Evolutionary conservation across 768 basidiomycete species (phyloP), one percentile per base, ranked within the genome.

Genomic region (Mycena pura): DNA sequence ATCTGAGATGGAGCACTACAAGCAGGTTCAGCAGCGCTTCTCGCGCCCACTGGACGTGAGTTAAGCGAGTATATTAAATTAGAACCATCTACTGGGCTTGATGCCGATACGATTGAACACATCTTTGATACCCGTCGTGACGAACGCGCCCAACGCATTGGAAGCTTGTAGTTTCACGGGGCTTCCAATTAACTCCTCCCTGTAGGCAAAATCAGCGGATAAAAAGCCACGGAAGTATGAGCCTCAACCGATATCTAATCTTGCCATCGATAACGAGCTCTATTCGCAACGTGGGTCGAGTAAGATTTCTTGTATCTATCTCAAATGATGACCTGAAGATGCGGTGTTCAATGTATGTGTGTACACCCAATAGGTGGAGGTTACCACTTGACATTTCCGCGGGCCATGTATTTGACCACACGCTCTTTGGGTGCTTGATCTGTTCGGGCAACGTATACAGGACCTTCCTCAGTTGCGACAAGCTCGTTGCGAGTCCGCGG

Each of bases 1-100:
- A 60, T 82, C 83, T 8, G 96, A 98, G 73, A 88, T 99, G 86
- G 82, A 84, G 2, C 91, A 94, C 69, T 99, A 99, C 73, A 80
- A 80, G 45, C 74, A 76, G 56, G 85, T 97, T 10, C 91, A 92
- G 72, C 74, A 78, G 64, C 82, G 82, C 34, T 95, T 95, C 72
- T 87, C 89, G 10, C 72, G 56, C 3, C 50, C 29, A n/a, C 28
- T 36, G n/a, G 49, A 57, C 28, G 39, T 5, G 14, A 31, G 38
- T 52, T 41, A 53, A 43, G n/a, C 3, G 28, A 43, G 22, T 32
- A 60, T 34, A 51, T 45, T 59, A 51, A 17, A 51, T 74, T 63
- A 88, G 72, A 88, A 87, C 87, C 86, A 89, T 50, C 74, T 80
- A 62, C 76, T 77, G 21, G 86, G 84, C 46, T 77, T 74, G 57